Evolutionary conservation across 129 eudicot genomes (phyloP).

Genomic region (Rutidosis leptorrhynchoides): DNA sequence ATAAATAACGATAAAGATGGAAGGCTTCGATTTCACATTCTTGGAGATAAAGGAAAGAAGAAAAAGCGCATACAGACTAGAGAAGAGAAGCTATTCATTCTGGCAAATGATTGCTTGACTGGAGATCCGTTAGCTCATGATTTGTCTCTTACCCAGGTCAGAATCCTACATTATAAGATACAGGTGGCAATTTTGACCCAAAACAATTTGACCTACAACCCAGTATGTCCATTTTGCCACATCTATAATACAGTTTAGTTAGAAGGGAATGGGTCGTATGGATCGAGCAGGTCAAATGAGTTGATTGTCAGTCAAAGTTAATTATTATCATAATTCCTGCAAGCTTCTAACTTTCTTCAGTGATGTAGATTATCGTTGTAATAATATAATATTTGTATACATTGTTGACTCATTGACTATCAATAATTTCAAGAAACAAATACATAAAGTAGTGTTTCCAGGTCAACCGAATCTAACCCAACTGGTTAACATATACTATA

Average conservation of each 20-base stretch:
- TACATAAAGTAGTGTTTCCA: not conserved
- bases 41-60: slow-evolving; percentile 86
- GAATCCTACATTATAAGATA: slow-evolving; percentile 6
- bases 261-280: not conserved
- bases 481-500: not conserved
- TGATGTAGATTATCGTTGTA: not conserved
- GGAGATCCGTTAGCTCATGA: slow-evolving; percentile 92
- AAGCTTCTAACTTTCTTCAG: not conserved
- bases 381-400: not conserved
- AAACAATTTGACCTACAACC: no score
- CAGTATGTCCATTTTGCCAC: no score
- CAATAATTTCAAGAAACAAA: not conserved
- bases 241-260: not conserved
- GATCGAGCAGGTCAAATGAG: not conserved
- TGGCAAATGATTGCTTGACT: slow-evolving; percentile 94
- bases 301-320: not conserved
- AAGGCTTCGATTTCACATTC: slow-evolving; percentile 89
- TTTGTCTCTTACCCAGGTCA: slow-evolving; percentile 88
- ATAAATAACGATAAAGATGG: slow-evolving; percentile 85
- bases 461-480: not conserved
- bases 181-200: not conserved
- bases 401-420: not conserved
- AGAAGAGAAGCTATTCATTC: slow-evolving; percentile 93
- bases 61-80: slow-evolving; percentile 93
- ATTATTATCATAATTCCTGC: not conserved